Evolutionary conservation across 1,284 basidiomycete species (phyloP).

Genomic region (Crucibulum cyathiforme): DNA sequence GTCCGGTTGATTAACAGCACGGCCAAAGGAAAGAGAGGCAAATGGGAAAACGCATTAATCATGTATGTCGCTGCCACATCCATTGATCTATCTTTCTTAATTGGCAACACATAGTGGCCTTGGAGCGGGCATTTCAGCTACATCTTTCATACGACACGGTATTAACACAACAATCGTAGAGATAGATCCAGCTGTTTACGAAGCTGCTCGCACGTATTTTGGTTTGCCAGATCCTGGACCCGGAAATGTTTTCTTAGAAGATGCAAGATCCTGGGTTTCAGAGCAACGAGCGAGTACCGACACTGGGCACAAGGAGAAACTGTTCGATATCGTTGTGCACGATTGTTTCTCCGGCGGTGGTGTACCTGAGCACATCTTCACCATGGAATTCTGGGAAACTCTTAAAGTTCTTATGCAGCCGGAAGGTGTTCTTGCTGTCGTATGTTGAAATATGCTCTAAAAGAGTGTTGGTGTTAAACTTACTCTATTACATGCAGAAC

Average conservation of each 20-base stretch:
- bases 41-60: conserved; percentile 63
- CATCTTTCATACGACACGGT: conserved; percentile 71
- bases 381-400: conserved; percentile 80
- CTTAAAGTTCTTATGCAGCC: conserved; percentile 68
- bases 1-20: conserved; percentile 67
- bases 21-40: conserved; percentile 34
- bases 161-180: conserved; percentile 79
- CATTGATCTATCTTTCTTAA: conserved; percentile 2
- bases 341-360: conserved; percentile 92
- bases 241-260: conserved; percentile 70
- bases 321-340: conserved; percentile 83
- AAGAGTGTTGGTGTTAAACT: background rate
- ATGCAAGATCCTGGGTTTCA: conserved; percentile 73
- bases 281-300: conserved; percentile 41
- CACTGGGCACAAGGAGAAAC: conserved; percentile 28
- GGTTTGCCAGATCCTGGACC: conserved; percentile 69
- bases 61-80: conserved; percentile 58
- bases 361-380: conserved; percentile 84
- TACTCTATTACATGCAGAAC: conserved; percentile 29
- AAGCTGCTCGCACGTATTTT: conserved; percentile 81
- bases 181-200: conserved; percentile 87
- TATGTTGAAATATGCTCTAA: conserved; percentile 46
- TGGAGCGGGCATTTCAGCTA: conserved; percentile 82
- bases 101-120: conserved; percentile 66
- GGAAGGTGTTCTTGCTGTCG: conserved; percentile 81